Evolutionary conservation across 2,329 filamentous ascomycete species (phyloP).

Genomic region (Cladosporium velox): DNA sequence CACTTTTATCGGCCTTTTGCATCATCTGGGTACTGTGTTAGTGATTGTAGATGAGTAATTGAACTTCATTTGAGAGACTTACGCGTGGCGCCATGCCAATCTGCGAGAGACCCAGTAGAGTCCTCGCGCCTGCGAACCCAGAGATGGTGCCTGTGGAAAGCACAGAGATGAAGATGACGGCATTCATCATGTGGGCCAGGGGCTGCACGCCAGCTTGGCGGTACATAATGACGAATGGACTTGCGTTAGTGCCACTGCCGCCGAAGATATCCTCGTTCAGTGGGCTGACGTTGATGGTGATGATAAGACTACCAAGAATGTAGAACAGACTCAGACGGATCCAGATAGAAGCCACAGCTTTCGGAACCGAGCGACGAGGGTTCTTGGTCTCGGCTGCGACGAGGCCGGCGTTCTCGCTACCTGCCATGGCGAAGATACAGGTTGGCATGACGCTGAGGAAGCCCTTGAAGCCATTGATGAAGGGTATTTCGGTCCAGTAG

Average conservation of each 20-base stretch:
- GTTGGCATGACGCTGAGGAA: constrained; percentile 76
- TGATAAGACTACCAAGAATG: constrained; percentile 73
- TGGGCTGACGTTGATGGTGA: constrained; percentile 62
- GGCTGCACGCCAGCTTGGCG: constrained; percentile 29
- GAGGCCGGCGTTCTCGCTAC: constrained; percentile 74
- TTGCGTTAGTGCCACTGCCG: constrained; percentile 58
- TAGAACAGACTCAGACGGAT: constrained; percentile 10
- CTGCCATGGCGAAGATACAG: constrained; percentile 74
- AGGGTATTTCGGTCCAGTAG: constrained; percentile 78
- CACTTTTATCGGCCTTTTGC: constrained; percentile 35
- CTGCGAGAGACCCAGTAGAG: constrained; percentile 55
- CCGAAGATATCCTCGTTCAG: constrained; percentile 60
- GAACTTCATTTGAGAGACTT: constrained; percentile 24
- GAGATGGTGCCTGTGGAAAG: constrained; percentile 54
- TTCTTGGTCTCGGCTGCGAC: constrained; percentile 79
- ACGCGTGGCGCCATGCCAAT: constrained; percentile 44
- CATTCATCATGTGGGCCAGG: constrained; percentile 53
- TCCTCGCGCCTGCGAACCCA: constrained; percentile 5
- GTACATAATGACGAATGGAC: constrained; percentile 85
- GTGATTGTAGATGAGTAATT: constrained; percentile 36
- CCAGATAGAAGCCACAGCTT: constrained; percentile 76
- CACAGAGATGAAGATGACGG: constrained; percentile 51
- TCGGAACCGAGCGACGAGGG: constrained; percentile 77
- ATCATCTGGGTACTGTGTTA: constrained; percentile 32
- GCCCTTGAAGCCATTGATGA: constrained; percentile 82